Percentiles rank a stretch among this genome's conserved stretches.
These are phyloP conservation scores for Isoetes engelmannii DNA, from an alignment of 83 land plant genomes.

Conservation along the genomic window DNA sequence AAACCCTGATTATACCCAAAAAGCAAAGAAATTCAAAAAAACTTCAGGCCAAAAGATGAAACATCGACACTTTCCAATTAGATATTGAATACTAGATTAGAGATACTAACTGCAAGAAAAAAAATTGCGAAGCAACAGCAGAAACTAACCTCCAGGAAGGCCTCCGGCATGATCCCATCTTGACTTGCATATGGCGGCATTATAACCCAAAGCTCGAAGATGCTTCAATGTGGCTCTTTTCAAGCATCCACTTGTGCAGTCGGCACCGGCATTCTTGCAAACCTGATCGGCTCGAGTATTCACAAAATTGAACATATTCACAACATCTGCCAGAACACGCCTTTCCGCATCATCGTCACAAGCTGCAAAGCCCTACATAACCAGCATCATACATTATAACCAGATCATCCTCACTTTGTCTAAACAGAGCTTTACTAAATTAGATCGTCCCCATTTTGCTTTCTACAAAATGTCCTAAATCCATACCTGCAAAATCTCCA, in stretches of 20 bases:
- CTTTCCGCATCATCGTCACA: slow-evolving; percentile 46
- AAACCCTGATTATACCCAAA: too few species aligned
- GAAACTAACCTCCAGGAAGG: slow-evolving; percentile 49
- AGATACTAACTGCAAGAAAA: slow-evolving; percentile 2
- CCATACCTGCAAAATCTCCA: slow-evolving; percentile 50
- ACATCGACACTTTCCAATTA: not conserved
- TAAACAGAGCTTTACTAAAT: not conserved
- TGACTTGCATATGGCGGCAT: slow-evolving; percentile 83
- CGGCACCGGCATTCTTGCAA: slow-evolving; percentile 22
- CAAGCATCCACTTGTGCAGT: slow-evolving; percentile 16
- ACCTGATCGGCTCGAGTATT: slow-evolving; percentile 37
- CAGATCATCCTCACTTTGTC: slow-evolving; percentile 8
- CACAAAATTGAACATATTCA: slow-evolving; percentile 2
- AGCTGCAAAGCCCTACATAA: slow-evolving; percentile 42
- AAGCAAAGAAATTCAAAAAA: too few species aligned
- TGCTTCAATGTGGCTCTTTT: slow-evolving; percentile 40
- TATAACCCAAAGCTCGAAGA: slow-evolving; percentile 51
- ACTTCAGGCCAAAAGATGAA: not conserved
- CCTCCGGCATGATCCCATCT: slow-evolving; percentile 80
- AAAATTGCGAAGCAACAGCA: not conserved
- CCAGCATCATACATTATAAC: not conserved
- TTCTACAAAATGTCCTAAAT: slow-evolving; percentile 2
- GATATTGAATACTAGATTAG: not conserved
- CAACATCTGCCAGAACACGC: slow-evolving; percentile 50
- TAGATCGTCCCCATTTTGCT: not conserved